Conservation (phyloP, 208 protist genomes). For the Crithidia brevicula region DNA sequence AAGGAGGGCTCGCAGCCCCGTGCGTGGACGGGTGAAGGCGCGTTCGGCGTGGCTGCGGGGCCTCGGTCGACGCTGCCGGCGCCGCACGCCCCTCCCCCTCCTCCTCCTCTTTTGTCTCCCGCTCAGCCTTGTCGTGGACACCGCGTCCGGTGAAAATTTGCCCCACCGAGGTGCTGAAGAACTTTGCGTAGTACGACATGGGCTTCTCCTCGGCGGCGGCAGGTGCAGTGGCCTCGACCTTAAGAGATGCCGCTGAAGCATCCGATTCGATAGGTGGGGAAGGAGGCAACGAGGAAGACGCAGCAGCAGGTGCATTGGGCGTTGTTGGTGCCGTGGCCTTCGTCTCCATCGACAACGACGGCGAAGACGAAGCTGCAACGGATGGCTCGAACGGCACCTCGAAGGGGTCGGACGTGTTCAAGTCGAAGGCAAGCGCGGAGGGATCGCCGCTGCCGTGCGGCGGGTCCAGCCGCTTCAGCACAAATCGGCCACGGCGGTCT, state of each 20-base stretch:
- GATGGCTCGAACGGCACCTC: conserved; percentile 1
- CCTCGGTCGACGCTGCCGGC: neutral
- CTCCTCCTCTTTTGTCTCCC: conserved; percentile 4
- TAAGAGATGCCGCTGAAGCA: neutral
- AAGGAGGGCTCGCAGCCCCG: conserved; percentile 2
- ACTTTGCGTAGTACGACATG: conserved; percentile 70
- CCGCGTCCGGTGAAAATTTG: conserved; percentile 46
- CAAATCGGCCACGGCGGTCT: conserved; percentile 40
- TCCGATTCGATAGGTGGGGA: too few species aligned
- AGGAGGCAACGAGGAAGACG: neutral
- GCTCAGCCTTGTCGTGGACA: neutral
- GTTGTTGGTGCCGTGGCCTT: neutral
- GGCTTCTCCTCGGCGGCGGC: conserved; percentile 19
- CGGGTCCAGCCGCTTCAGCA: conserved; percentile 41
- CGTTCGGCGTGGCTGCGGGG: conserved; percentile 43
- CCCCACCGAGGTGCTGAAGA: conserved; percentile 64
- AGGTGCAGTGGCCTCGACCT: neutral
- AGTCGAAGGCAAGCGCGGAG: conserved; percentile 15
- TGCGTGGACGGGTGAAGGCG: conserved; percentile 28
- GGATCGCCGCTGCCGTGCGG: neutral
- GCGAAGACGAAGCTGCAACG: neutral
- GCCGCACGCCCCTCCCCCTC: neutral
- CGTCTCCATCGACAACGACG: neutral
- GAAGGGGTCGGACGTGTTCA: conserved; percentile 27
- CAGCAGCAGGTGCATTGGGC: neutral